Evolutionary conservation across 108 stramenopile species (phyloP).

Genomic region (Parmales sp.): DNA sequence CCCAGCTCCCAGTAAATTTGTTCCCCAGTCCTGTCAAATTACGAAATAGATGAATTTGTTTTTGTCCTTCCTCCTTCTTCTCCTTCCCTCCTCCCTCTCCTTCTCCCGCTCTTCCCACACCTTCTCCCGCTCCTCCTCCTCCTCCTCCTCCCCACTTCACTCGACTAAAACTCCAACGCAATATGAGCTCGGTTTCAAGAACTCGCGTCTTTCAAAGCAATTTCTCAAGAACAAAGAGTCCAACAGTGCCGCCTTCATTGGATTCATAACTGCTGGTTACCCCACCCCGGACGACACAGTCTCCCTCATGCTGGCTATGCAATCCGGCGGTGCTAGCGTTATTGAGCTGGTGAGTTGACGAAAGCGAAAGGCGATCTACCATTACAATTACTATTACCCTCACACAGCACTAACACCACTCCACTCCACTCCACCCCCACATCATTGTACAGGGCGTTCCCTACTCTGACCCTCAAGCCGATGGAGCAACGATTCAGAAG

Average conservation of each 20-base stretch:
- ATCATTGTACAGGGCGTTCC: no score
- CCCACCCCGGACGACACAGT: constrained; percentile 59
- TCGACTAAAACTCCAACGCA: neutral
- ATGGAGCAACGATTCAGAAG: constrained; percentile 90
- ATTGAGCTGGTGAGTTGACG: no score
- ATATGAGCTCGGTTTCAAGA: neutral
- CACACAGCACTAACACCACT: no score
- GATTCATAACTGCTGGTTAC: constrained; percentile 80
- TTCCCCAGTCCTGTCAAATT: no score
- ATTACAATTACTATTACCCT: no score
- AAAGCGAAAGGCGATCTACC: no score
- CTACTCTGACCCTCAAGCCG: constrained; percentile 98
- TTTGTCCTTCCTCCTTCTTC: neutral
- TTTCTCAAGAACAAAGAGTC: constrained; percentile 64
- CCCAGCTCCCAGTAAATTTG: no score
- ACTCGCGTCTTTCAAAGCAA: constrained; percentile 20
- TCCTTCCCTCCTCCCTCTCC: neutral
- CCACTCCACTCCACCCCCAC: no score
- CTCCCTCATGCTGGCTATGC: constrained; percentile 84
- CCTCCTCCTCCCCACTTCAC: neutral
- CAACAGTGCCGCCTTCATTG: constrained; percentile 74
- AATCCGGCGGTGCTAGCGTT: constrained; percentile 84
- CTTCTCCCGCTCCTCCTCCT: neutral
- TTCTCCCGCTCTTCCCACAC: neutral
- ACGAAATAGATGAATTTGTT: no score